Conservation (phyloP, 106 monocot species). For the Triglochin maritima region DNA sequence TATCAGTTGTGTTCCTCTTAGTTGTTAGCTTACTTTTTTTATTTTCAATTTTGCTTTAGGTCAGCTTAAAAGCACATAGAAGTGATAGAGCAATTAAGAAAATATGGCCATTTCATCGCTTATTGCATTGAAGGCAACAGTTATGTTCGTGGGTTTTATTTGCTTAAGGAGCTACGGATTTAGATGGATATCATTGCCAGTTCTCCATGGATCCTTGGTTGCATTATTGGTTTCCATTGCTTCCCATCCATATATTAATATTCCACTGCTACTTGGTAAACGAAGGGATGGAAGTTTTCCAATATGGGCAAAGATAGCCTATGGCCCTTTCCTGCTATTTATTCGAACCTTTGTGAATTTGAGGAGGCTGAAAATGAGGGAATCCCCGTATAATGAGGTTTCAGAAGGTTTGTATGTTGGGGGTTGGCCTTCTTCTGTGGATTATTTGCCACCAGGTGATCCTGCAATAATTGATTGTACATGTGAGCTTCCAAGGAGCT, state of each 20-base stretch:
- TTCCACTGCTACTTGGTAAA: slow-evolving; percentile 76
- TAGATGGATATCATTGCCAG: slow-evolving; percentile 23
- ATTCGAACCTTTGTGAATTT: slow-evolving; percentile 43
- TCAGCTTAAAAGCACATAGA: neutral
- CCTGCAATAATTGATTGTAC: slow-evolving; percentile 91
- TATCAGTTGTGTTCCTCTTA: neutral
- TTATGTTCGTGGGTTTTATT: slow-evolving; percentile 32
- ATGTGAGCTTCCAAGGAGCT: slow-evolving; percentile 76
- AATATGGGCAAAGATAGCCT: slow-evolving; percentile 64
- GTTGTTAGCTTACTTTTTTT: neutral
- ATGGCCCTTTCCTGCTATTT: slow-evolving; percentile 53
- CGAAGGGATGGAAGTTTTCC: slow-evolving; percentile 69
- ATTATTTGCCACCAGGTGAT: slow-evolving; percentile 62
- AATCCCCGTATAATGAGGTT: slow-evolving; percentile 61
- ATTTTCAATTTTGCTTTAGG: neutral
- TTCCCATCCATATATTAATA: slow-evolving; percentile 64
- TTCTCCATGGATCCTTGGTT: slow-evolving; percentile 56
- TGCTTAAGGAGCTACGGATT: slow-evolving; percentile 20
- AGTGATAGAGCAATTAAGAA: neutral
- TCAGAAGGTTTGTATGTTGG: slow-evolving; percentile 84
- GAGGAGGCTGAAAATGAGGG: slow-evolving; percentile 48
- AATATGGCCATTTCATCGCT: slow-evolving; percentile 48
- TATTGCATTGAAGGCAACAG: slow-evolving; percentile 58
- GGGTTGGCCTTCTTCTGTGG: slow-evolving; percentile 62
- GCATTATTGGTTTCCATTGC: slow-evolving; percentile 57